phyloP scores from a whole-genome alignment of 2,329 filamentous ascomycete genomes.

The Exophiala lecanii-corni region DNA sequence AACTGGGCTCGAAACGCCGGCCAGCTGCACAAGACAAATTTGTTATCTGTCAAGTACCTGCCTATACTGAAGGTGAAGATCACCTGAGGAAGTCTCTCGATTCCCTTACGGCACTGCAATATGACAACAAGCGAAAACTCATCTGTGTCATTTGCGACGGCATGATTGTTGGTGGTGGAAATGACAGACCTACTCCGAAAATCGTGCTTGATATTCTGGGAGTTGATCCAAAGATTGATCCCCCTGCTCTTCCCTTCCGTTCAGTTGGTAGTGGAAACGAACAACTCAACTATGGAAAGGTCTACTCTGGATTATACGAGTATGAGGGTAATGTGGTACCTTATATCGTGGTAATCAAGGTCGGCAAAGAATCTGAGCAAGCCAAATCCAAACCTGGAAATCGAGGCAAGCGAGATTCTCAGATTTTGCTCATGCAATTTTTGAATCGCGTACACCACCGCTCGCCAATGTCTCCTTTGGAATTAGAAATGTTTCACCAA shows the following conservation, averaged over 20 bases:
- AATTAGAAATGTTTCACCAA: conserved; percentile 97
- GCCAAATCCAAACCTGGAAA: conserved; percentile 89
- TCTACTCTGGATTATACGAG: conserved; percentile 96
- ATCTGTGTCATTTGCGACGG: conserved; percentile 96
- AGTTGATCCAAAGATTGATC: conserved; percentile 94
- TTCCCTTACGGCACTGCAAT: conserved; percentile 87
- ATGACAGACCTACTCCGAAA: conserved; percentile 93
- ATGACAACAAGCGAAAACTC: conserved; percentile 97
- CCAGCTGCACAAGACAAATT: conserved; percentile 95
- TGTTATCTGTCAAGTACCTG: conserved; percentile 95
- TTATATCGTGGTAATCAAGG: conserved; percentile 92
- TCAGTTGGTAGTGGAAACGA: conserved; percentile 83
- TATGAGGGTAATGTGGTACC: conserved; percentile 97
- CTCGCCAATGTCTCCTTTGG: conserved; percentile 87
- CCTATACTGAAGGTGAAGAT: conserved; percentile 97
- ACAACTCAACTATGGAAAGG: conserved; percentile 96
- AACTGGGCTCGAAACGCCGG: conserved; percentile 85
- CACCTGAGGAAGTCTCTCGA: conserved; percentile 88
- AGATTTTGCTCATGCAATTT: conserved; percentile 94
- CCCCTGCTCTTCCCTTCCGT: conserved; percentile 88
- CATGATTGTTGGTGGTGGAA: conserved; percentile 92
- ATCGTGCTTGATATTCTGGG: conserved; percentile 96
- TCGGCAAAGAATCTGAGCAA: conserved; percentile 95
- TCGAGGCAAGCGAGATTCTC: conserved; percentile 96
- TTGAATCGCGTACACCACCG: conserved; percentile 96